These are phyloP conservation scores for Chimonanthus praecox DNA, from an alignment of 164 flowering plant species.

Conservation along the genomic window DNA sequence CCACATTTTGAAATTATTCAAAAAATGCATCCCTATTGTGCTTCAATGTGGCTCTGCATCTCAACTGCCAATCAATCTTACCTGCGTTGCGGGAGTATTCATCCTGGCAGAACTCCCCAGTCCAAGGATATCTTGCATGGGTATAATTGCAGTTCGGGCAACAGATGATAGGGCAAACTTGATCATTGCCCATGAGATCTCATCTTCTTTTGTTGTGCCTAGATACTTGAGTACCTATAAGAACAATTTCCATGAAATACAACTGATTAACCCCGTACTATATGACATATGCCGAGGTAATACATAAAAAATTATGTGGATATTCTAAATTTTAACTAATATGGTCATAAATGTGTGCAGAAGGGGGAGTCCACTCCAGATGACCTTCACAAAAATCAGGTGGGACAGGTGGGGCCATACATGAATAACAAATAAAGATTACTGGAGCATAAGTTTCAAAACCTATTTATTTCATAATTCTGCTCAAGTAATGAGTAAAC, in stretches of 20 bases:
- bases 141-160: conserved; percentile 70
- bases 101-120: conserved; percentile 85
- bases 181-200: conserved; percentile 69
- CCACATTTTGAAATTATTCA: background rate
- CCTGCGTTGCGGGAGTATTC: conserved; percentile 97
- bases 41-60: background rate
- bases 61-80: conserved; percentile 18
- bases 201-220: conserved; percentile 39
- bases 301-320: background rate
- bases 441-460: background rate
- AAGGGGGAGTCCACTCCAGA: background rate
- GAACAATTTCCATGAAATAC: conserved; percentile 8
- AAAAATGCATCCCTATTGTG: no score
- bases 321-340: background rate
- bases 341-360: background rate
- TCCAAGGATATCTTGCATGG: conserved; percentile 91
- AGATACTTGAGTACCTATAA: conserved; percentile 68
- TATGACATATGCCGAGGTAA: background rate
- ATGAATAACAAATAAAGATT: background rate
- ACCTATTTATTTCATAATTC: background rate
- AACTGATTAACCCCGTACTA: background rate
- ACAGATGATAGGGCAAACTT: conserved; percentile 63
- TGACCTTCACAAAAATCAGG: background rate
- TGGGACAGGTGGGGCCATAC: background rate
- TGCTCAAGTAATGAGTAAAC: background rate